phyloP scores from a whole-genome alignment of 257 asterid species.

The Fraxinus pennsylvanica region DNA sequence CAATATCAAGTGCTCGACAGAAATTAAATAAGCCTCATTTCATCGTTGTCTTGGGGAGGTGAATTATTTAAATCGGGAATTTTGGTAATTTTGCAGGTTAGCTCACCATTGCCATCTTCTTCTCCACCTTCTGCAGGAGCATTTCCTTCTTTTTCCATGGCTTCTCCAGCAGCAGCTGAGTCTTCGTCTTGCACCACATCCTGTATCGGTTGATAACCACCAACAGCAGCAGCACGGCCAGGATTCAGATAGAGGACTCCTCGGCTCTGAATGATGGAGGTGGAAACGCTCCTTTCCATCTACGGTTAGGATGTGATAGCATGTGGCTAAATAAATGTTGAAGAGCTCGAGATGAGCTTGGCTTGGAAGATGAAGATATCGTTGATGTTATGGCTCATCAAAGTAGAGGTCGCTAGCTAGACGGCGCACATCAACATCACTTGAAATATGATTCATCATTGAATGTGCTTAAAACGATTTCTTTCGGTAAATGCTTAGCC shows the following conservation, averaged over 20 bases:
- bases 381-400: no score
- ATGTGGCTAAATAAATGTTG: constrained; percentile 37
- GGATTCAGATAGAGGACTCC: not conserved
- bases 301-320: constrained; percentile 38
- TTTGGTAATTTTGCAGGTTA: not conserved
- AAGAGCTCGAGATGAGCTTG: no score
- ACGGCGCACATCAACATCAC: no score
- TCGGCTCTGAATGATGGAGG: constrained; percentile 41
- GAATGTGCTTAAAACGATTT: no score
- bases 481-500: no score
- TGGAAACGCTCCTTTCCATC: constrained; percentile 38
- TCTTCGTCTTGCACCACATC: not conserved
- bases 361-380: no score
- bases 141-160: not conserved
- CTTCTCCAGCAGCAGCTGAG: not conserved
- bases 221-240: not conserved
- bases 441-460: no score
- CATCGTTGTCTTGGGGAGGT: constrained; percentile 21
- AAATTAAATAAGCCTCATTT: no score
- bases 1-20: no score
- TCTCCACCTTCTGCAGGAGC: not conserved
- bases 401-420: no score
- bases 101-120: not conserved
- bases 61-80: constrained; percentile 30
- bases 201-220: not conserved